Base-by-base conservation (phyloP, 441 rosid genomes). In the Populus hybrid region DNA sequence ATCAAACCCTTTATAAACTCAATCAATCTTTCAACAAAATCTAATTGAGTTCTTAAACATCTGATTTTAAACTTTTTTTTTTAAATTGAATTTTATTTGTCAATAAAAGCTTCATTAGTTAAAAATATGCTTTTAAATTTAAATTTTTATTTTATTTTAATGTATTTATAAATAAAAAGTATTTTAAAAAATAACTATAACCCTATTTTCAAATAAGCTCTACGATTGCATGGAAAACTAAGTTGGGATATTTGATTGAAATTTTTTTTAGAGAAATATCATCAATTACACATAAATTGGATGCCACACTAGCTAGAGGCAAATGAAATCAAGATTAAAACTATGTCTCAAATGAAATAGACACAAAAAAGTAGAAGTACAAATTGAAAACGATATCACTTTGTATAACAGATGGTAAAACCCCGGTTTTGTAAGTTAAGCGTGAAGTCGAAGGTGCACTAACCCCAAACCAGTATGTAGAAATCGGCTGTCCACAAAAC, bases 21-120 rank as follows among this genome's bases (percentile, higher is more conserved):
- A 34, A 34, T 1, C 6, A 34, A 6, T 34, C 1, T 34, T 34
- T 34, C 7, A 32, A 34, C 0, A 34, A 34, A 34, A 34, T 34
- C 0, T 34, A 34, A 34, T 6, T 34, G 8, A 34, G 2, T 6
- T 1, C 36, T 1, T 34, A 34, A 34, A 34, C 1, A 34, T 34
- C 0, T 34, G 7, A 6, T 34, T 6, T 34, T 34, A 0, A 0
- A 34, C 1, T 34, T 34, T 34, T 34, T 6, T 34, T 34, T 6
- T 34, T 7, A 34, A 34, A 34, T 34, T 34, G 0, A 34, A 6
- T 6, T 34, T 5, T 34, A 1, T 34, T 34, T 34, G 0, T 34
- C 1, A 6, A 6, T 34, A 6, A 6, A 0, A 0, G 0, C 7
- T 34, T 6, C 0, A 34, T 34, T 1, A 1, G 1, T 6, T 0